Evolutionary conservation across 345 rosid species (phyloP), one percentile per base, ranked within the genome.

Genomic region (Eucalyptus pauciflora): DNA sequence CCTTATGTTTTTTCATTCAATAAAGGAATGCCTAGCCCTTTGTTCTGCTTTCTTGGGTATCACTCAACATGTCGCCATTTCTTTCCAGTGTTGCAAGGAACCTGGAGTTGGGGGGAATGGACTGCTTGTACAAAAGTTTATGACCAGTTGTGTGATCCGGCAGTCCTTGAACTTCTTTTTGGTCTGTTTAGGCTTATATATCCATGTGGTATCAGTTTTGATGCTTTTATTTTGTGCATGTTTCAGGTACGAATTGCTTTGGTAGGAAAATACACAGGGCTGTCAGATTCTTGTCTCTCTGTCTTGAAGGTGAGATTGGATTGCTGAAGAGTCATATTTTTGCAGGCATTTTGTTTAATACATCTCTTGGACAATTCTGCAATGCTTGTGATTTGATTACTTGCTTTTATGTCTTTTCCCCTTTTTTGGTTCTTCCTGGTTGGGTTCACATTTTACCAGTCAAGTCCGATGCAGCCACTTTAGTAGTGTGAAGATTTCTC

Each of bases 181-280:
- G 51, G 81, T 50, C 37, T 85, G 27, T 85, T 88, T 86, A 89
- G 49, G 46, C 67, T 85, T 79, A 46, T 49, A 17, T 50, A 16
- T 31, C 31, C 58, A 27, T 58, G 20, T 31, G 46, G 50, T 87
- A 85, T 83, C 43, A 54, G 37, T 46, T 56, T 92, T 95, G n/a
- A 94, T 88, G 27, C 33, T 85, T 43, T 50, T 33, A 64, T 87
- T 45, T 89, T 8, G 25, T 87, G 50, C 69, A 86, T 33, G 46
- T 85, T 92, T 51, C 93, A 97, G 99, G 99, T 97, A 69, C 95
- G 94, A 94, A 96, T 98, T 89, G 99, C 98, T 69, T 92, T 98
- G 94, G 99, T 98, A 89, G 99, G 99, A 88, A 98, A 98, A 90
- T 98, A 98, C 90, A 97, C 98, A 20, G 96, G 94, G 89, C 96